A percentile compares a stretch with the other conserved stretches of the same genome.
These are phyloP conservation scores for Macrocystidia cucumis DNA, from an alignment of 1,284 basidiomycete genomes.

Conservation along the genomic window DNA sequence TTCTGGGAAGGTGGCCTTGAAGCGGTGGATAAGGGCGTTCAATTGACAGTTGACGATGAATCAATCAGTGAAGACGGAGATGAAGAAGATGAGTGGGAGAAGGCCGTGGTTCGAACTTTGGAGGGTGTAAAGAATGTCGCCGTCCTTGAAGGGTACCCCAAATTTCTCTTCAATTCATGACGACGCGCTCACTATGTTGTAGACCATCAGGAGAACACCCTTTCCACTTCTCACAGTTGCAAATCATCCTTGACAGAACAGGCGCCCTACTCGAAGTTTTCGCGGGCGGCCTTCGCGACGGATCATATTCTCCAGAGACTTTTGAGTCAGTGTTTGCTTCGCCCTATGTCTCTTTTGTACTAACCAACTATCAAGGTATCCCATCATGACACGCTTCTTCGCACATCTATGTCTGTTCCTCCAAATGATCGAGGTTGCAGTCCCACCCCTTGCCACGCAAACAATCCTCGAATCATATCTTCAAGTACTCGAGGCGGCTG, in stretches of 20 bases:
- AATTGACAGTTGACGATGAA: too few relatives aligned
- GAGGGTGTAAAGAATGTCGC: constrained; percentile 42
- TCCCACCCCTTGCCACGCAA: constrained; percentile 73
- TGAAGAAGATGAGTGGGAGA: constrained; percentile 59
- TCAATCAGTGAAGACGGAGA: constrained; percentile 27
- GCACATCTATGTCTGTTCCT: constrained; percentile 92
- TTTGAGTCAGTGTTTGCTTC: constrained; percentile 50
- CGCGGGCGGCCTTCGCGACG: constrained; percentile 48
- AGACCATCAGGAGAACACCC: constrained; percentile 72
- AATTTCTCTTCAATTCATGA: constrained; percentile 5
- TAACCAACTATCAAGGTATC: constrained; percentile 36
- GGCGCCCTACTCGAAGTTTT: constrained; percentile 69
- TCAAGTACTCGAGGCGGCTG: constrained; percentile 71
- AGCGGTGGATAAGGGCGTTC: constrained; percentile 29
- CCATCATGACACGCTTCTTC: constrained; percentile 81
- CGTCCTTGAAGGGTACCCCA: constrained; percentile 52
- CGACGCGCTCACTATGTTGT: constrained; percentile 2
- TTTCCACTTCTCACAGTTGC: constrained; percentile 81
- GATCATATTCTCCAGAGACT: constrained; percentile 37
- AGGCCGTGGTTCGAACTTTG: constrained; percentile 45
- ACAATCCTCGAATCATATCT: constrained; percentile 87
- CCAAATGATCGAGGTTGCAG: constrained; percentile 69
- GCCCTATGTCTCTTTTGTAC: not conserved
- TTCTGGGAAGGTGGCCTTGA: constrained; percentile 57
- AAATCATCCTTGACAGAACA: constrained; percentile 76